Evolutionary conservation across 2,329 filamentous ascomycete species (phyloP).

Genomic region (Thelonectria blattea): DNA sequence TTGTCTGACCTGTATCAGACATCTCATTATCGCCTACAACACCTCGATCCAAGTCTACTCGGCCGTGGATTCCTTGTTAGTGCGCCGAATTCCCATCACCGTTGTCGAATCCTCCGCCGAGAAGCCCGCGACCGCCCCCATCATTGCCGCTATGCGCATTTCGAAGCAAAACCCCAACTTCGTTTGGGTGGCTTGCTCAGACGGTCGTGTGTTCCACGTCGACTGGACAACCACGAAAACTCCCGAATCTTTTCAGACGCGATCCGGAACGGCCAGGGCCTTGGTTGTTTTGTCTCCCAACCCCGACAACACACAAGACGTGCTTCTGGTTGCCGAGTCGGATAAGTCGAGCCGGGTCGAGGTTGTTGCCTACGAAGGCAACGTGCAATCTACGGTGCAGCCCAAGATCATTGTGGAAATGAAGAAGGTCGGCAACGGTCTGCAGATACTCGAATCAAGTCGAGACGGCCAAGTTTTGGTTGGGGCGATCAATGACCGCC

Average conservation of each 20-base stretch:
- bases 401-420: conserved; percentile 47
- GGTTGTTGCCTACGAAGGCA: conserved; percentile 54
- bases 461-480: conserved; percentile 63
- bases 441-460: conserved; percentile 54
- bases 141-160: conserved; percentile 51
- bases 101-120: conserved; percentile 37
- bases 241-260: conserved; percentile 49
- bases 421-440: conserved; percentile 43
- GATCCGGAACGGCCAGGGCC: conserved; percentile 52
- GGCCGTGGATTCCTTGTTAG: conserved; percentile 78
- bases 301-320: conserved; percentile 47
- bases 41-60: conserved; percentile 83
- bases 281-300: conserved; percentile 51
- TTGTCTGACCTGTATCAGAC: conserved; percentile 51
- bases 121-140: conserved; percentile 35
- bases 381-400: conserved; percentile 35
- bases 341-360: conserved; percentile 44
- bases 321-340: conserved; percentile 55
- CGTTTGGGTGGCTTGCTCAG: conserved; percentile 66
- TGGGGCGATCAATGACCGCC: conserved; percentile 46
- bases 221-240: conserved; percentile 60
- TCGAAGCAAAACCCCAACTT: conserved; percentile 50
- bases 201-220: conserved; percentile 62
- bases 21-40: conserved; percentile 76
- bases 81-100: conserved; percentile 69